Base-by-base conservation (phyloP, 2,329 filamentous ascomycete species). In the Dryadomyces quercivorus region DNA sequence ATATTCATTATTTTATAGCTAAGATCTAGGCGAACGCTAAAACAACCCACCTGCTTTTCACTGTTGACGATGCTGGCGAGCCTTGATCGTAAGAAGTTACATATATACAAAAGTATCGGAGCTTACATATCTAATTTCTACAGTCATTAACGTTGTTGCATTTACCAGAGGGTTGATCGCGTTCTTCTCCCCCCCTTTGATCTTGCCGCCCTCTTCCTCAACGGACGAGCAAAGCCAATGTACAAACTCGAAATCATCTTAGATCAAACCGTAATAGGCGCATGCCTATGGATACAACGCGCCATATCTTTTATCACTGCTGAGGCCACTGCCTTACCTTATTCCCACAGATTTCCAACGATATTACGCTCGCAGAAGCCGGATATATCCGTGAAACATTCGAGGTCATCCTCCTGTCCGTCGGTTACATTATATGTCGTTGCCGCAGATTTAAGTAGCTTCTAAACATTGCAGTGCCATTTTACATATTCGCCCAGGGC, bases 311-410 rank as follows among this genome's bases (percentile, higher is more conserved):
- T 0, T 78, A 76, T 63, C 77, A 74, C 61, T 70, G 70, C 64
- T 76, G 75, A 74, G 71, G 74, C 63, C 72, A 69, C 55, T 81
- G 80, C 64, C 77, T 77, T 57, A 72, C 71, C 2, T 82, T 78
- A 0, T 81, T 76, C 55, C 67, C 83, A 0, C 72, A 80, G 58
- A 75, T 79, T 0, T 71, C 81, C 22, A 65, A 72, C 54, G 69
- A 70, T 52, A 63, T 74, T 2, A 63, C 59, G 12, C 60, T 76
- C 3, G 64, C 72, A 3, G 59, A 74, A 38, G 70, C 75, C 5
- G 70, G 69, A 5, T 78, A 77, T 56, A 67, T 79, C 55, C 64
- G 62, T 58, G 73, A 72, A 55, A 78, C 74, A 9, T 78, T 75
- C 59, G 69, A 69, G 40, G 69, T 81, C 1, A 77, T 78, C 12